These are phyloP conservation scores for Nigrospora osmanthi DNA, from an alignment of 2,329 filamentous ascomycete species.

Conservation along the genomic window DNA sequence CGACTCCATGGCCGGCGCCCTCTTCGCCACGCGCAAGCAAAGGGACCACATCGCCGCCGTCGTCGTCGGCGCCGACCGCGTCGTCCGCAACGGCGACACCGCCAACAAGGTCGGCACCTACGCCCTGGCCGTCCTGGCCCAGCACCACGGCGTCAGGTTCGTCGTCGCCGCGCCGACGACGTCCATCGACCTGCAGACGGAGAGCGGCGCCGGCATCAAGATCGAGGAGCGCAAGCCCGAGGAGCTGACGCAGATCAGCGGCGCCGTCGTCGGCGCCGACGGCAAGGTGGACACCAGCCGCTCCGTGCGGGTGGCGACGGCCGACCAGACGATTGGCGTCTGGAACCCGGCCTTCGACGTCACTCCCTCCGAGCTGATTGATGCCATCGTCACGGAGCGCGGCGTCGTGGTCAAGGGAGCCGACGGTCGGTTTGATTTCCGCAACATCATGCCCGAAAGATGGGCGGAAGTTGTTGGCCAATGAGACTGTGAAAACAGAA, in stretches of 20 bases:
- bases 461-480: constrained; percentile 33
- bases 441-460: constrained; percentile 45
- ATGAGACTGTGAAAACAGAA: constrained; percentile 3
- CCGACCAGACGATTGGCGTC: constrained; percentile 68
- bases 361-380: constrained; percentile 80
- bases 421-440: constrained; percentile 63
- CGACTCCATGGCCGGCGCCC: constrained; percentile 90
- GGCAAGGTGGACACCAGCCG: constrained; percentile 54
- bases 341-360: constrained; percentile 99
- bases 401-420: constrained; percentile 74
- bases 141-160: constrained; percentile 84
- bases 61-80: constrained; percentile 89
- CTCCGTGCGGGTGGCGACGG: constrained; percentile 70
- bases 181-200: constrained; percentile 80
- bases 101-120: constrained; percentile 99
- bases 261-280: constrained; percentile 59
- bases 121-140: constrained; percentile 80
- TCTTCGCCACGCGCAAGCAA: constrained; percentile 59
- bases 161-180: constrained; percentile 91
- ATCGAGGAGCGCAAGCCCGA: constrained; percentile 80
- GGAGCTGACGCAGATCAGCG: constrained; percentile 80
- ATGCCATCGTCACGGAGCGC: constrained; percentile 88
- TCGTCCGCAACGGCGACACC: constrained; percentile 93
- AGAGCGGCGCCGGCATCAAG: constrained; percentile 69
- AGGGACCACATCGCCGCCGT: constrained; percentile 71